Percentiles rank a stretch among this genome's conserved stretches.
phyloP scores from a whole-genome alignment of 2,329 filamentous ascomycete genomes.

The Graphilbum fragrans region DNA sequence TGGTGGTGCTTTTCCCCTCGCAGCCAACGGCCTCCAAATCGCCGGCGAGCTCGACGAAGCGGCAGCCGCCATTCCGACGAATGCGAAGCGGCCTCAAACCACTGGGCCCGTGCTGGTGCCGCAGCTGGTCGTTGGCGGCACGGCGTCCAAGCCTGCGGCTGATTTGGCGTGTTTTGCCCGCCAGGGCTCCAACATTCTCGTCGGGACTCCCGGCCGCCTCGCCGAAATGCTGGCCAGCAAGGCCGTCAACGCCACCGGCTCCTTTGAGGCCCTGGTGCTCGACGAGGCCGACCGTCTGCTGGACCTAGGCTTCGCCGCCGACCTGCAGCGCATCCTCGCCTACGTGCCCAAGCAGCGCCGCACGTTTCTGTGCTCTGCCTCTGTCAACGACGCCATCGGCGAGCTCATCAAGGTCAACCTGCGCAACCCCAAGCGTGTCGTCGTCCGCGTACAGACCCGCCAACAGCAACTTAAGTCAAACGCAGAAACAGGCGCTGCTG shows the following conservation, averaged over 20 bases:
- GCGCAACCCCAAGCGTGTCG: conserved; percentile 88
- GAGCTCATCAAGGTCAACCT: conserved; percentile 87
- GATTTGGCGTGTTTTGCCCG: conserved; percentile 79
- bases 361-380: conserved; percentile 89
- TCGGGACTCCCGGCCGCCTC: conserved; percentile 77
- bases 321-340: conserved; percentile 73
- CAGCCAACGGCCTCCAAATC: conserved; percentile 9
- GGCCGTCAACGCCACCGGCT: conserved; percentile 78
- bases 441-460: conserved; percentile 75
- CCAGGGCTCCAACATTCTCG: conserved; percentile 74
- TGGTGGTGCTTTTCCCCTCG: background rate
- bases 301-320: conserved; percentile 87
- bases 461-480: background rate
- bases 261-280: conserved; percentile 83
- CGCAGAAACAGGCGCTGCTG: background rate
- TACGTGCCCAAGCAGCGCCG: conserved; percentile 84
- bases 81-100: conserved; percentile 25
- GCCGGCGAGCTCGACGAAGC: conserved; percentile 7
- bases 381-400: conserved; percentile 87
- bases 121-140: conserved; percentile 78
- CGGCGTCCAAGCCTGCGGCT: conserved; percentile 58
- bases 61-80: background rate
- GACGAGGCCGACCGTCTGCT: conserved; percentile 90
- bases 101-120: conserved; percentile 53
- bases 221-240: conserved; percentile 77